Evolutionary conservation across 768 basidiomycete genomes (phyloP).

Genomic region (Cubamyces lactineus): DNA sequence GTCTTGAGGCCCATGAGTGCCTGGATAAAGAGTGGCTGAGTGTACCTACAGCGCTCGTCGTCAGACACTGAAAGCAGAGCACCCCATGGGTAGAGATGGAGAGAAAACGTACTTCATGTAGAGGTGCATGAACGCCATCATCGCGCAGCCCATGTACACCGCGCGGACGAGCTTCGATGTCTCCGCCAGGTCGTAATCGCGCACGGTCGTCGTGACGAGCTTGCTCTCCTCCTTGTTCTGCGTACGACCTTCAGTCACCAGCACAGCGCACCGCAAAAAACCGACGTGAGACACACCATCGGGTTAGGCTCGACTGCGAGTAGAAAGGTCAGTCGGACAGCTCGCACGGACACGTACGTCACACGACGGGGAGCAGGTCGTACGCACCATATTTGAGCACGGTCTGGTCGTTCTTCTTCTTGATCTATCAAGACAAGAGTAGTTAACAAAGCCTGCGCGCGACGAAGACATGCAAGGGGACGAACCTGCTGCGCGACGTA

Average conservation of each 20-base stretch:
- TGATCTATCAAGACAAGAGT: constrained; percentile 58
- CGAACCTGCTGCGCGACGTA: constrained; percentile 74
- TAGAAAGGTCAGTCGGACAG: background rate
- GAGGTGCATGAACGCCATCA: constrained; percentile 77
- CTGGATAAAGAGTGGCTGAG: constrained; percentile 96
- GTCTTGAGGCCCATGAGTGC: constrained; percentile 93
- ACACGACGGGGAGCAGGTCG: background rate
- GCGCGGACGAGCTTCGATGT: constrained; percentile 71
- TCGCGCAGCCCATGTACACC: constrained; percentile 42
- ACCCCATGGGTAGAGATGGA: background rate
- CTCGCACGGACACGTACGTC: background rate
- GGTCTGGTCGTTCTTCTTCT: constrained; percentile 93
- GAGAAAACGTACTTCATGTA: constrained; percentile 64
- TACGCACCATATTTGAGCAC: constrained; percentile 91
- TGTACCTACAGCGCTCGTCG: constrained; percentile 51
- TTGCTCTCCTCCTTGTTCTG: constrained; percentile 67
- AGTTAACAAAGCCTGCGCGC: constrained; percentile 1
- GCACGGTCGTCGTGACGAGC: constrained; percentile 87
- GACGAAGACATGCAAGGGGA: background rate
- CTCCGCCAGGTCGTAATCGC: constrained; percentile 92
- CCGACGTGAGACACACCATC: constrained; percentile 57
- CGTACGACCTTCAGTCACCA: background rate
- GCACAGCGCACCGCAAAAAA: background rate
- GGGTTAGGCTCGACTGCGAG: constrained; percentile 72
- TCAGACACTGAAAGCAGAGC: background rate